These are phyloP conservation scores for Coemansia sp. DNA, from an alignment of 192 early-diverging fungal genomes.

Conservation along the genomic window DNA sequence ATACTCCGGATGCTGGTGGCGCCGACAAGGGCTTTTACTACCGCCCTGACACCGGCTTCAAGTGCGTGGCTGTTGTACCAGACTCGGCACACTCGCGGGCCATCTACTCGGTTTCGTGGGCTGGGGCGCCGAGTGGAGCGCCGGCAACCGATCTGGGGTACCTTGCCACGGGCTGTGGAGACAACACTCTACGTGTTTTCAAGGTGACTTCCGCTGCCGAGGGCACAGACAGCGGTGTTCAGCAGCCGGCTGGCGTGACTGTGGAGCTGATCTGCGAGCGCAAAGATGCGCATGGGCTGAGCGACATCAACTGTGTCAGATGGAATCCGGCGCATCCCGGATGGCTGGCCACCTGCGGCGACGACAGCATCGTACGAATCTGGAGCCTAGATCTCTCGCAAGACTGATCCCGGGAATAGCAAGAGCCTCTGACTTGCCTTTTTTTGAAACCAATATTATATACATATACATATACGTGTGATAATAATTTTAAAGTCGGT, in stretches of 20 bases:
- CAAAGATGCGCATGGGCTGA: conserved; percentile 76
- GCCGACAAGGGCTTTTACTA: conserved; percentile 54
- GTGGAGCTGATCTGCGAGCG: conserved; percentile 42
- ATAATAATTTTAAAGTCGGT: no score
- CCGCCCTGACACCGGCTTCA: conserved; percentile 64
- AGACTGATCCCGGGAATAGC: background rate
- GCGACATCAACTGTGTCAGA: conserved; percentile 86
- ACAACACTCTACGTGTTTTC: conserved; percentile 76
- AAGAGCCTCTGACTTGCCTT: no score
- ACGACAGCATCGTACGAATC: conserved; percentile 83
- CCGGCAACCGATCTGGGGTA: conserved; percentile 50
- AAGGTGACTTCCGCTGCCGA: conserved; percentile 17
- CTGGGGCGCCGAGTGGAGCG: conserved; percentile 1
- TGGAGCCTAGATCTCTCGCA: conserved; percentile 59
- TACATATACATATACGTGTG: no score
- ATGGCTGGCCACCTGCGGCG: conserved; percentile 85
- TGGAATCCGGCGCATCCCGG: conserved; percentile 76
- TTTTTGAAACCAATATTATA: no score
- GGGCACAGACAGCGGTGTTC: background rate
- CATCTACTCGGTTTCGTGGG: conserved; percentile 93
- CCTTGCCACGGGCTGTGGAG: conserved; percentile 81
- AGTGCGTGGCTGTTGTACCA: conserved; percentile 63
- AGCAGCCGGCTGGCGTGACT: conserved; percentile 1
- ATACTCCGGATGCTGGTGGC: conserved; percentile 30
- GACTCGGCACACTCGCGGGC: conserved; percentile 76